Conservation (phyloP, 2,329 filamentous ascomycete genomes). For the Alternaria conjuncta region DNA sequence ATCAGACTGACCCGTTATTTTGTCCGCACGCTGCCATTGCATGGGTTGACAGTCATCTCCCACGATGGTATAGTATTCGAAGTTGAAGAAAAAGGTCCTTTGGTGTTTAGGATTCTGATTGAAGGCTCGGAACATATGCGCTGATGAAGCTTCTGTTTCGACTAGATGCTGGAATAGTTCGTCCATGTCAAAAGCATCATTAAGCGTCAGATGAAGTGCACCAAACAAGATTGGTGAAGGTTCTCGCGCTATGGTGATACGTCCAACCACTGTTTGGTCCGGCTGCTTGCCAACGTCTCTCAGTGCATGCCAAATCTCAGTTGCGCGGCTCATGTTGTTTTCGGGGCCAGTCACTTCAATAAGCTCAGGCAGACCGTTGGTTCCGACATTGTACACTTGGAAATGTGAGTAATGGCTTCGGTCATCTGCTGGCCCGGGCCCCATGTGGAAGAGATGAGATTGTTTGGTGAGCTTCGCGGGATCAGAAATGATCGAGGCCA, state of each 20-base stretch:
- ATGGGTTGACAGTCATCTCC: constrained; percentile 63
- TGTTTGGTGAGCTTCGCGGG: constrained; percentile 52
- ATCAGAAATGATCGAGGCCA: constrained; percentile 54
- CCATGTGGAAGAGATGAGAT: constrained; percentile 51
- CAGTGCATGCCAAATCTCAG: constrained; percentile 40
- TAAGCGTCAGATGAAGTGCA: constrained; percentile 65
- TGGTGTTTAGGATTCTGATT: constrained; percentile 56
- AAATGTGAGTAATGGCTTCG: constrained; percentile 56
- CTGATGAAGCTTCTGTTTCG: constrained; percentile 52
- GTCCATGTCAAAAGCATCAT: constrained; percentile 66
- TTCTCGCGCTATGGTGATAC: constrained; percentile 67
- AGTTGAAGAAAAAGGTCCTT: constrained; percentile 66
- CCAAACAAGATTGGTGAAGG: constrained; percentile 66
- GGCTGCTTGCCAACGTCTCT: constrained; percentile 46
- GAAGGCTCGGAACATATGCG: constrained; percentile 61
- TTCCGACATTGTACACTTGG: constrained; percentile 64
- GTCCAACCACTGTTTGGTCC: constrained; percentile 57
- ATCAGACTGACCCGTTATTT: constrained; percentile 47
- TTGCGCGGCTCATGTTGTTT: constrained; percentile 43
- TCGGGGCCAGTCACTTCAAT: constrained; percentile 44
- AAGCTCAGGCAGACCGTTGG: constrained; percentile 53
- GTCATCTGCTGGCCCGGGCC: constrained; percentile 52
- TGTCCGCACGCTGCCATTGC: constrained; percentile 66
- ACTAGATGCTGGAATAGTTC: constrained; percentile 64
- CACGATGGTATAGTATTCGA: constrained; percentile 70